Conservation (phyloP, 2,329 filamentous ascomycete species). For the Macrophomina tecta region DNA sequence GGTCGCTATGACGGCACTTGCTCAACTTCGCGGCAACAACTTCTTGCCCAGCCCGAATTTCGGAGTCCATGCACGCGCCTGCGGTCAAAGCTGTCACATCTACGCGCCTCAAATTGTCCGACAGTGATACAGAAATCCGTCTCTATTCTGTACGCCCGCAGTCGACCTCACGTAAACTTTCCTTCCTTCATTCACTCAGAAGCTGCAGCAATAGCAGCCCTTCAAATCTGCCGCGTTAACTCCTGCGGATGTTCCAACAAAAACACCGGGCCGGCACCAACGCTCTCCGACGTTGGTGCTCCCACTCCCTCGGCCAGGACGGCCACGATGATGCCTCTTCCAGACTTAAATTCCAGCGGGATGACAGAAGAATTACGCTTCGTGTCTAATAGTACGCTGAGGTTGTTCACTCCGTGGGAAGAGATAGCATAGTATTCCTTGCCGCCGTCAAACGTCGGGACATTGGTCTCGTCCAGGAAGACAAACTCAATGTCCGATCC, state of each 20-base stretch:
- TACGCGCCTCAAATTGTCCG: not conserved
- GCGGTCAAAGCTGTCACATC: not conserved
- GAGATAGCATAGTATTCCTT: constrained; percentile 50
- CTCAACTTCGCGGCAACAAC: constrained; percentile 18
- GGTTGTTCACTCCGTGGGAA: constrained; percentile 47
- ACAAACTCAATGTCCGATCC: constrained; percentile 41
- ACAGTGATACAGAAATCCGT: not conserved
- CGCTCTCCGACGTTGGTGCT: constrained; percentile 46
- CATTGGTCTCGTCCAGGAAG: constrained; percentile 40
- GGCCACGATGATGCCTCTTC: constrained; percentile 46
- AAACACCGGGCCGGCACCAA: constrained; percentile 48
- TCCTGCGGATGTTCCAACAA: constrained; percentile 45
- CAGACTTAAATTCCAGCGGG: constrained; percentile 43
- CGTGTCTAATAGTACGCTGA: constrained; percentile 47
- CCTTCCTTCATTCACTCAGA: too few relatives aligned
- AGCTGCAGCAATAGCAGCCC: not conserved
- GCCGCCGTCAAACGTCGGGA: constrained; percentile 34
- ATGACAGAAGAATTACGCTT: constrained; percentile 42
- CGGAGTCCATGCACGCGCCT: constrained; percentile 1
- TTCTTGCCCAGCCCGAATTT: not conserved
- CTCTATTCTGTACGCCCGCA: not conserved
- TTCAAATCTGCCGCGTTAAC: not conserved
- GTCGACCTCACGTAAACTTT: too few relatives aligned
- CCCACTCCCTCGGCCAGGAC: constrained; percentile 46
- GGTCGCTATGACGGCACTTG: constrained; percentile 18